Evolutionary conservation across 2,329 filamentous ascomycete genomes (phyloP).

Genomic region (Aspergillus caelatus): DNA sequence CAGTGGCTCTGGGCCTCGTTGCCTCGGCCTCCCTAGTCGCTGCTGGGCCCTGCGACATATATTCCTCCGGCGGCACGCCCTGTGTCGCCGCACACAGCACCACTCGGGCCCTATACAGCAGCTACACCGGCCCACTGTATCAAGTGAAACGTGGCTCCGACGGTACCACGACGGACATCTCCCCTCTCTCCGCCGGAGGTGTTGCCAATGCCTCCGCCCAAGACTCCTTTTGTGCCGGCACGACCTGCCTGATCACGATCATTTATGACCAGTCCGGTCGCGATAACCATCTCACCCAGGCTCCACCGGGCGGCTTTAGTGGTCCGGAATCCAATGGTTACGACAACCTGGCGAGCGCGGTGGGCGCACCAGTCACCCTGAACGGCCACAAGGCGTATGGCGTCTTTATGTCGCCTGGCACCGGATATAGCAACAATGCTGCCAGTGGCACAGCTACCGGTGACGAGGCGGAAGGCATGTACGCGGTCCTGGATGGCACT

Average conservation of each 20-base stretch:
- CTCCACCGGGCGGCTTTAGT: slow-evolving; percentile 59
- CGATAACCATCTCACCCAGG: slow-evolving; percentile 65
- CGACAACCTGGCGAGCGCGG: slow-evolving; percentile 63
- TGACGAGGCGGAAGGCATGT: slow-evolving; percentile 52
- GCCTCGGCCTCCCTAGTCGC: slow-evolving; percentile 44
- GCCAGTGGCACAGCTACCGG: slow-evolving; percentile 57
- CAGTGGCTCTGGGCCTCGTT: background rate
- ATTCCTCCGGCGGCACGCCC: slow-evolving; percentile 60
- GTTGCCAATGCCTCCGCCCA: slow-evolving; percentile 65
- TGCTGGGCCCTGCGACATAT: slow-evolving; percentile 65
- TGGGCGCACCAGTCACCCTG: slow-evolving; percentile 63
- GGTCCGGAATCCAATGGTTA: slow-evolving; percentile 61
- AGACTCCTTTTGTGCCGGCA: slow-evolving; percentile 62
- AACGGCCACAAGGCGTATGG: slow-evolving; percentile 66
- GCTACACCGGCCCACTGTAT: slow-evolving; percentile 59
- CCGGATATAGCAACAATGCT: slow-evolving; percentile 64
- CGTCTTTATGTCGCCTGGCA: slow-evolving; percentile 63
- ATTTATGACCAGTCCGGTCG: slow-evolving; percentile 69
- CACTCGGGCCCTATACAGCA: slow-evolving; percentile 63
- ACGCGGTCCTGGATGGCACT: slow-evolving; percentile 37
- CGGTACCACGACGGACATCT: slow-evolving; percentile 51
- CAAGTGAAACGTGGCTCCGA: slow-evolving; percentile 61
- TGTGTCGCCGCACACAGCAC: slow-evolving; percentile 68
- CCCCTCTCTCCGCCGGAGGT: slow-evolving; percentile 59
- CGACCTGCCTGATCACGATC: slow-evolving; percentile 65